Conservation (phyloP, 257 asterid genomes). For the Ligustrum vulgare region DNA sequence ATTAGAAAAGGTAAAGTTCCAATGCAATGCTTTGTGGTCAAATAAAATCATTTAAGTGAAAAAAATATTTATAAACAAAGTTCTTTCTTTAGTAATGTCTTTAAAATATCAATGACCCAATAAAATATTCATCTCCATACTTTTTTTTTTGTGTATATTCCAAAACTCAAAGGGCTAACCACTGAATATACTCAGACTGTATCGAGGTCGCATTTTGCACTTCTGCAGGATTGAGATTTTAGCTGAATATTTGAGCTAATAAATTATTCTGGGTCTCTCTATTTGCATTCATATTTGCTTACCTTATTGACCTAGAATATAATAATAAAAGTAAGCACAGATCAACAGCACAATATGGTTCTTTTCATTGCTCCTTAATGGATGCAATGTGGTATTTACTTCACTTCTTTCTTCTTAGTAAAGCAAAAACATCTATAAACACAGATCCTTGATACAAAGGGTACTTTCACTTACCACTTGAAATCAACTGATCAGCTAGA, state of each 20-base stretch:
- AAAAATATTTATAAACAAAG: background rate
- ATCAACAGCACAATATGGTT: background rate
- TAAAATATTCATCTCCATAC: background rate
- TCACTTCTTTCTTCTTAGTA: constrained; percentile 3
- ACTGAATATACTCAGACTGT: background rate
- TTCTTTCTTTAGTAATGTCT: background rate
- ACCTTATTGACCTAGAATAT: background rate
- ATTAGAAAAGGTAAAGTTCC: background rate
- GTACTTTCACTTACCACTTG: constrained; percentile 49
- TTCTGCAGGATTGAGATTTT: background rate
- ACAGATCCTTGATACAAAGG: constrained; percentile 11
- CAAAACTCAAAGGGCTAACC: background rate
- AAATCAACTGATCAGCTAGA: constrained; percentile 71
- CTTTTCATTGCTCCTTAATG: constrained; percentile 6
- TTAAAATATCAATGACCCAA: background rate
- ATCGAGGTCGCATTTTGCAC: background rate
- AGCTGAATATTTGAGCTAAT: background rate
- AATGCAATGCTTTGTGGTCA: background rate
- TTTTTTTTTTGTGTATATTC: background rate
- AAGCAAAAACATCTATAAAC: background rate
- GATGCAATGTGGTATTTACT: background rate
- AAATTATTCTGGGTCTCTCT: background rate
- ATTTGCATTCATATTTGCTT: background rate
- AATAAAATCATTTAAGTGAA: background rate
- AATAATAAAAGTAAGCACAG: background rate